phyloP scores from a whole-genome alignment of 257 asterid genomes.

The Jacaranda copaia region DNA sequence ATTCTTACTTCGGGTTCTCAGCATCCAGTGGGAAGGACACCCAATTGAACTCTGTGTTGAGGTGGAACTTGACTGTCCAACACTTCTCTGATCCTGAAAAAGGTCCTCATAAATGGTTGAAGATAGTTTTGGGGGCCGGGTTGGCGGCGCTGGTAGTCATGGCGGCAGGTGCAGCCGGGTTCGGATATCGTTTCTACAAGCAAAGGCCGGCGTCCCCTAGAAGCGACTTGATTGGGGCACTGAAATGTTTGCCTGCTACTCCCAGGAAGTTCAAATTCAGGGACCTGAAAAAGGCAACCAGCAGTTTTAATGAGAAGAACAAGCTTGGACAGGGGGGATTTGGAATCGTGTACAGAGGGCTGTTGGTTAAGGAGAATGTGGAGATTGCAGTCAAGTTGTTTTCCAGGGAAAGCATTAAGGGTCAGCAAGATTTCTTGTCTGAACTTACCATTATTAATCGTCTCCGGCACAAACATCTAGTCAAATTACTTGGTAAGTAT shows the following conservation, averaged over 20 bases:
- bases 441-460: slow-evolving; percentile 67
- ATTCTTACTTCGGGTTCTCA: slow-evolving; percentile 47
- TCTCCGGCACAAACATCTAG: slow-evolving; percentile 66
- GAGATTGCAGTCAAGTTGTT: slow-evolving; percentile 64
- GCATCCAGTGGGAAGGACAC: slow-evolving; percentile 14
- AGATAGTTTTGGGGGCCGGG: slow-evolving; percentile 43
- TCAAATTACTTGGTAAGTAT: slow-evolving; percentile 56
- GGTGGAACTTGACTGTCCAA: slow-evolving; percentile 63
- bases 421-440: slow-evolving; percentile 58
- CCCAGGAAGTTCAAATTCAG: slow-evolving; percentile 52
- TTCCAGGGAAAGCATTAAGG: slow-evolving; percentile 57
- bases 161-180: slow-evolving; percentile 37
- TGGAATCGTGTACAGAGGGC: slow-evolving; percentile 60
- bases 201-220: slow-evolving; percentile 31
- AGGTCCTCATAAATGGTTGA: slow-evolving; percentile 16
- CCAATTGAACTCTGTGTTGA: slow-evolving; percentile 31
- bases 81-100: slow-evolving; percentile 38
- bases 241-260: slow-evolving; percentile 56
- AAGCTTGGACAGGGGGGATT: slow-evolving; percentile 66
- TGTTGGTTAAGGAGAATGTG: slow-evolving; percentile 42
- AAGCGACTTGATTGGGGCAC: slow-evolving; percentile 46
- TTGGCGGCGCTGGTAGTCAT: slow-evolving; percentile 33
- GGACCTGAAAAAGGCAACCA: slow-evolving; percentile 55
- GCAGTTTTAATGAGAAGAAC: slow-evolving; percentile 50
- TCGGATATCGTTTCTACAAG: slow-evolving; percentile 34